phyloP scores from a whole-genome alignment of 2,329 filamentous ascomycete genomes.

The Beauveria rudraprayagi region DNA sequence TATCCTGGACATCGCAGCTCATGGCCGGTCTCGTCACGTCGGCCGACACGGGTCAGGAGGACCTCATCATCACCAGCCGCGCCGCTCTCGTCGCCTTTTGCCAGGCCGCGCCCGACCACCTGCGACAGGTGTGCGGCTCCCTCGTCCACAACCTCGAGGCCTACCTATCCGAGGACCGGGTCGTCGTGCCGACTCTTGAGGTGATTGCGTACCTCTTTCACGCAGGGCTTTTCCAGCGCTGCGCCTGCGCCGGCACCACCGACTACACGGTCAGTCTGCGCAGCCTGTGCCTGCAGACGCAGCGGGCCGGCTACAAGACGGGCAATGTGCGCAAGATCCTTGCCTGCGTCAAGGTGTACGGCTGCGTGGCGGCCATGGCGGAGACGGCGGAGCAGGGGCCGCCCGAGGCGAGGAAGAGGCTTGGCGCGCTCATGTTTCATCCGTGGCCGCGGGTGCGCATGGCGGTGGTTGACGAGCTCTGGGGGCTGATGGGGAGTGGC shows the following conservation, averaged over 20 bases:
- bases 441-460: slow-evolving; percentile 69
- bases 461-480: slow-evolving; percentile 53
- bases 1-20: slow-evolving; percentile 42
- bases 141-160: slow-evolving; percentile 46
- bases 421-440: slow-evolving; percentile 67
- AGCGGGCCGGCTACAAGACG: slow-evolving; percentile 76
- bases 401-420: slow-evolving; percentile 53
- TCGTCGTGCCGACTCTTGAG: slow-evolving; percentile 69
- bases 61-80: slow-evolving; percentile 61
- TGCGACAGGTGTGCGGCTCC: slow-evolving; percentile 39
- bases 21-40: slow-evolving; percentile 64
- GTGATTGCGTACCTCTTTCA: slow-evolving; percentile 71
- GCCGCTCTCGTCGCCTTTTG: slow-evolving; percentile 54
- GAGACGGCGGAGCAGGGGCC: slow-evolving; percentile 25
- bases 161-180: slow-evolving; percentile 55
- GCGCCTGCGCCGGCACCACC: slow-evolving; percentile 17
- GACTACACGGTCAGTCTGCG: slow-evolving; percentile 27
- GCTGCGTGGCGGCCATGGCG: slow-evolving; percentile 47
- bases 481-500: slow-evolving; percentile 32
- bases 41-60: slow-evolving; percentile 70
- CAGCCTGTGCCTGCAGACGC: slow-evolving; percentile 59
- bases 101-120: slow-evolving; percentile 28
- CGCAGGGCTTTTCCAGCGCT: slow-evolving; percentile 39
- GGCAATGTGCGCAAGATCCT: slow-evolving; percentile 75
- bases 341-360: slow-evolving; percentile 73